A percentile compares a stretch with the other conserved stretches of the same genome.
Evolutionary conservation across 495 filamentous ascomycete genomes (phyloP).

Genomic region (Platismatia glauca): DNA sequence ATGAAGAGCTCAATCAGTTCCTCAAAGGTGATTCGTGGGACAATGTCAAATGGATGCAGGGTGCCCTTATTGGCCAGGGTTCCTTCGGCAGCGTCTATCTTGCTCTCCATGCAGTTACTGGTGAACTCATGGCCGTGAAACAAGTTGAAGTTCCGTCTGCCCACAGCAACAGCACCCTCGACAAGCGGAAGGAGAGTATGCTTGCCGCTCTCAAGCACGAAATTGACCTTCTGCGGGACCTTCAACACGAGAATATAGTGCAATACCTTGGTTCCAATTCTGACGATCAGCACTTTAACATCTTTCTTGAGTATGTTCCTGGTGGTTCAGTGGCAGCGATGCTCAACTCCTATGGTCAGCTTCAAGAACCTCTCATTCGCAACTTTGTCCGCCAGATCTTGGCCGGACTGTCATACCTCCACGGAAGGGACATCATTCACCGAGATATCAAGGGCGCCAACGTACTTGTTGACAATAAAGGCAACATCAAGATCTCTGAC

Average conservation of each 20-base stretch:
- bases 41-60: conserved; percentile 98
- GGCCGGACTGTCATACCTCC: conserved; percentile 86
- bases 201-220: conserved; percentile 93
- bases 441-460: conserved; percentile 99
- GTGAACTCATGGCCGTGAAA: conserved; percentile 96
- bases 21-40: conserved; percentile 88
- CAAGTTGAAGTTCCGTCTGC: conserved; percentile 84
- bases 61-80: conserved; percentile 90
- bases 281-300: conserved; percentile 88
- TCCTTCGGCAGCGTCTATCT: conserved; percentile 96
- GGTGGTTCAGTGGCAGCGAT: conserved; percentile 96
- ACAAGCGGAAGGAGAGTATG: conserved; percentile 94
- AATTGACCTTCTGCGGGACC: conserved; percentile 85
- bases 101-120: conserved; percentile 92
- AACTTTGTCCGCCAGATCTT: conserved; percentile 97
- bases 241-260: conserved; percentile 95
- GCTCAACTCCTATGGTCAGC: conserved; percentile 94
- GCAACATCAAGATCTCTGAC: conserved; percentile 98
- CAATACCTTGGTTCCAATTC: conserved; percentile 93
- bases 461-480: conserved; percentile 97
- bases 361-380: conserved; percentile 85
- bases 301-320: conserved; percentile 99
- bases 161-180: conserved; percentile 66
- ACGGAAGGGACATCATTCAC: conserved; percentile 93
- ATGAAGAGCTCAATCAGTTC: conserved; percentile 70